Evolutionary conservation across 495 filamentous ascomycete genomes (phyloP).

Genomic region (Cercophora scortea): DNA sequence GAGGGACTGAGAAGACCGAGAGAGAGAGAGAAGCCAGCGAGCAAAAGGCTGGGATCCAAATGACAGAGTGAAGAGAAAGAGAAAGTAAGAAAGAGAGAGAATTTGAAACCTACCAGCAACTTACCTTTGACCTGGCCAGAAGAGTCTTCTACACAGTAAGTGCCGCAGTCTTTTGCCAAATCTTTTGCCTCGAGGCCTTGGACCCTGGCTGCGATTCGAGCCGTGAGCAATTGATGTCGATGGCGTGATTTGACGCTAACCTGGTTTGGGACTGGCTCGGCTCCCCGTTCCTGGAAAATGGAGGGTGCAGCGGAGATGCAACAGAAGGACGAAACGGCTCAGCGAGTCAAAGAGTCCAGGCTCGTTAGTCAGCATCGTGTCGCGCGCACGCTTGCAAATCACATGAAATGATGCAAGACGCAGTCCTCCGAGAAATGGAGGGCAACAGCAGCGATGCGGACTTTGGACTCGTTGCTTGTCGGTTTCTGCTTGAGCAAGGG

Average conservation of each 20-base stretch:
- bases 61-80: not conserved
- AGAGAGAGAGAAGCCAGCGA: conserved; percentile 18
- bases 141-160: not conserved
- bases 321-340: no score
- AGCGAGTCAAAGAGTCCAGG: no score
- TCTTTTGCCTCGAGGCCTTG: conserved; percentile 1
- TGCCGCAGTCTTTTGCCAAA: conserved; percentile 1
- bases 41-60: not conserved
- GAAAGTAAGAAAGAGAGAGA: not conserved
- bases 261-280: not conserved
- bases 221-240: conserved; percentile 13
- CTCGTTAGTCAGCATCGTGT: no score
- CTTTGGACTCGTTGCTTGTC: no score
- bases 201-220: conserved; percentile 10
- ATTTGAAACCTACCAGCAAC: not conserved
- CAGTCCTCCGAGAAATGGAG: no score
- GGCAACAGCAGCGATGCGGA: no score
- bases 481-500: no score
- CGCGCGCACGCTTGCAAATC: no score
- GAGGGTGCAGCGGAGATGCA: no score
- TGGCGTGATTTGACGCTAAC: conserved; percentile 21
- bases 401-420: no score
- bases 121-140: not conserved
- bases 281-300: no score
- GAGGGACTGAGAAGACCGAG: conserved; percentile 11